Evolutionary conservation across 2,329 filamentous ascomycete species (phyloP), one percentile per base, ranked within the genome.

Genomic region (Fusarium burgessii): DNA sequence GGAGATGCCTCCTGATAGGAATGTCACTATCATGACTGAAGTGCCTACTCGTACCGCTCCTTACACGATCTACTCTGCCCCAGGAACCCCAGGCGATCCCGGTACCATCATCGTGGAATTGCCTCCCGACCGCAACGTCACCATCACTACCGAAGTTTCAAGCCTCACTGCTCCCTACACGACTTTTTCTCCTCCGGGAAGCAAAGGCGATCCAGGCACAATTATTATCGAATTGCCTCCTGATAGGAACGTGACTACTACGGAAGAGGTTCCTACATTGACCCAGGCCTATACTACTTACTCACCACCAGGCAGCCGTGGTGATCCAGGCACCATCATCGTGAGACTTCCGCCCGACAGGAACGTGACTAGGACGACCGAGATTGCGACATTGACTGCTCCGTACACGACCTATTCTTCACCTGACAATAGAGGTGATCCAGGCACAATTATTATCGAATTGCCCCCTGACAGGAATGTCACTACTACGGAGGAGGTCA

Each of bases 261-360:
- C 66, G 8, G 42, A 49, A 15, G 27, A 47, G 9, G 38, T 63
- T 1, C 43, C 36, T 25, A 59, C 52, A 14, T 13, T 65, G 20
- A 65, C 62, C 3, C 13, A 33, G 25, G 42, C 60, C 12, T 65
- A 49, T 20, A 65, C 62, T 18, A 65, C 60, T 13, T 65, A 65
- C 33, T 65, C 54, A 7, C 40, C 59, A 17, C 66, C 66, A 7
- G 58, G 40, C 4, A 40, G 17, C 10, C 38, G 17, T 4, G 66
- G 56, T 14, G 66, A 68, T 18, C 64, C 66, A 17, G 66, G 66
- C 6, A 68, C 66, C 3, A 36, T 68, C 5, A 68, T 68, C 41
- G 52, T 68, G 3, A 32, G 45, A 20, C 49, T 63, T 2, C 66
- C 66, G 3, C 58, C 66, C 12, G 58, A 58, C 15, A 46, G 51